Conservation (phyloP, 1,284 basidiomycete species). For the Irpex lacteus region DNA sequence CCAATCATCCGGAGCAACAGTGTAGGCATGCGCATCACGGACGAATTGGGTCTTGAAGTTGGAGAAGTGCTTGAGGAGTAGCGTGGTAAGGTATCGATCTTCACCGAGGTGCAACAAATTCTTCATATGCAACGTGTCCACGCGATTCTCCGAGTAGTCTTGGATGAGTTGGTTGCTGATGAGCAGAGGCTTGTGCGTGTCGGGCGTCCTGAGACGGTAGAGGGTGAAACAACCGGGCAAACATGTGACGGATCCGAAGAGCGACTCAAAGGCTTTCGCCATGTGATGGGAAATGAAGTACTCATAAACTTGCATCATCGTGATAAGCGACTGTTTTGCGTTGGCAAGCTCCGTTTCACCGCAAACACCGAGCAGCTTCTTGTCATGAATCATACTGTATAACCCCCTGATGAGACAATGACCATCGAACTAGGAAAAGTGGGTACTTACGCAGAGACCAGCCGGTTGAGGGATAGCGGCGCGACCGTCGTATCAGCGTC, state of each 20-base stretch:
- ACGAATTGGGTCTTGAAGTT: constrained; percentile 93
- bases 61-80: constrained; percentile 93
- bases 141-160: constrained; percentile 94
- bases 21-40: constrained; percentile 89
- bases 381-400: constrained; percentile 84
- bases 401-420: constrained; percentile 15
- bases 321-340: constrained; percentile 90
- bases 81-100: constrained; percentile 96
- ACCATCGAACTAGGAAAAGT: neutral
- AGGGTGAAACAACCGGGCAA: constrained; percentile 97
- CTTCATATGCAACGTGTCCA: constrained; percentile 98
- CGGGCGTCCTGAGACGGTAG: constrained; percentile 90
- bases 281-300: constrained; percentile 98
- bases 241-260: constrained; percentile 98
- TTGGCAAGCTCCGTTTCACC: constrained; percentile 92
- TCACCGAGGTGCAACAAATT: constrained; percentile 96
- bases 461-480: constrained; percentile 80
- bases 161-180: constrained; percentile 88
- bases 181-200: constrained; percentile 87
- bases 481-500: constrained; percentile 97
- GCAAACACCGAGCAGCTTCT: constrained; percentile 91
- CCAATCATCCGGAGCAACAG: constrained; percentile 92
- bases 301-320: constrained; percentile 99
- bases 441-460: constrained; percentile 81
- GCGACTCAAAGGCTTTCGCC: constrained; percentile 95